These are phyloP conservation scores for Phytophthora melonis DNA, from an alignment of 352 stramenopile genomes.

Conservation along the genomic window DNA sequence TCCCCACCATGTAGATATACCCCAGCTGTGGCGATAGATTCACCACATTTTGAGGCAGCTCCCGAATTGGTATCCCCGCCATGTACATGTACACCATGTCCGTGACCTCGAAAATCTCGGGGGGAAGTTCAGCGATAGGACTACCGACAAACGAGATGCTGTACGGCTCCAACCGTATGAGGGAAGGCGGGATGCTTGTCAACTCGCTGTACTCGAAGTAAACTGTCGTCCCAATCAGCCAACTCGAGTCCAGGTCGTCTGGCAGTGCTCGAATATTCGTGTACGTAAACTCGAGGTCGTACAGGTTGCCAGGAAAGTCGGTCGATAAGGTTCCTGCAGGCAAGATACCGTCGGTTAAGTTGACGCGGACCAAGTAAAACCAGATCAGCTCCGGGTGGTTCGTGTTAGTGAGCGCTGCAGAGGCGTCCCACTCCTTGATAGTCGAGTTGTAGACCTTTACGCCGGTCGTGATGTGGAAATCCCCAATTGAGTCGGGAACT, in stretches of 20 bases:
- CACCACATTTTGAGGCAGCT: not conserved
- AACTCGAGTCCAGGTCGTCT: slow-evolving; percentile 40
- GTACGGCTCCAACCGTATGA: slow-evolving; percentile 21
- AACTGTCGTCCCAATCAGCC: slow-evolving; percentile 28
- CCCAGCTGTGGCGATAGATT: not conserved
- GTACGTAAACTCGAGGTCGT: slow-evolving; percentile 44
- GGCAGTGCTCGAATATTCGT: slow-evolving; percentile 50
- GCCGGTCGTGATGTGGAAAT: slow-evolving; percentile 29
- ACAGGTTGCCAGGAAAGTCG: slow-evolving; percentile 22
- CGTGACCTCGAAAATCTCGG: slow-evolving; percentile 2
- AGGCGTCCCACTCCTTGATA: slow-evolving; percentile 29
- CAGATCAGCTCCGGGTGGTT: slow-evolving; percentile 31
- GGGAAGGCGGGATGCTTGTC: slow-evolving; percentile 4
- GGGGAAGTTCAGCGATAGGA: slow-evolving; percentile 1
- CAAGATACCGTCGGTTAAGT: slow-evolving; percentile 16
- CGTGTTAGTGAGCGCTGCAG: slow-evolving; percentile 36
- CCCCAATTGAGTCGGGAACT: slow-evolving; percentile 25
- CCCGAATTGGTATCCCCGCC: not conserved
- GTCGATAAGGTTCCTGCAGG: slow-evolving; percentile 19
- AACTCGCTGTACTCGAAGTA: slow-evolving; percentile 36
- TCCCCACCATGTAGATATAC: not conserved
- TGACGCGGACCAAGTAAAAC: slow-evolving; percentile 35
- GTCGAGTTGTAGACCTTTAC: slow-evolving; percentile 56
- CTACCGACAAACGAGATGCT: slow-evolving; percentile 35
- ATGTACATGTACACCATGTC: slow-evolving; percentile 10